Evolutionary conservation across 495 filamentous ascomycete species (phyloP).

Genomic region (Neurospora sp.): DNA sequence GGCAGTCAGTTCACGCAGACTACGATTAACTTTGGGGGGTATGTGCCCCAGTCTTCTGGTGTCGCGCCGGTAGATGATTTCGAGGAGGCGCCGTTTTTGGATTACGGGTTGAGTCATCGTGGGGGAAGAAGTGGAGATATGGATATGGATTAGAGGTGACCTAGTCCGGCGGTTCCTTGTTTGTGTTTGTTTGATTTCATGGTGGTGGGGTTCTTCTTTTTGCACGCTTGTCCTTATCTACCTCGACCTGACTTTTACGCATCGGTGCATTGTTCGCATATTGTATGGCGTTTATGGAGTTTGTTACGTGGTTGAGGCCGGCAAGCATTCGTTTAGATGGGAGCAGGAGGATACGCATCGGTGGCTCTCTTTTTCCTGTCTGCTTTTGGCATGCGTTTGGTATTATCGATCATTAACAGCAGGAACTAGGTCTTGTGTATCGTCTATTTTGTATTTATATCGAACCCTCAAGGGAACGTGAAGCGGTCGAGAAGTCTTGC

Average conservation of each 20-base stretch:
- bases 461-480: neutral
- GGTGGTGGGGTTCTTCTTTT: neutral
- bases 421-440: neutral
- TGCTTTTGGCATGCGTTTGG: neutral
- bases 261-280: neutral
- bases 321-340: neutral
- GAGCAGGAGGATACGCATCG: neutral
- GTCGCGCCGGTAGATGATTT: slow-evolving; percentile 29
- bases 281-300: slow-evolving; percentile 4
- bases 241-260: neutral
- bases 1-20: neutral
- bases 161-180: neutral
- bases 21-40: neutral
- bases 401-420: neutral
- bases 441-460: neutral
- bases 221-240: neutral
- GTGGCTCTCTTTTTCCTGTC: neutral
- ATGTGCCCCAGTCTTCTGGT: neutral
- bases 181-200: neutral
- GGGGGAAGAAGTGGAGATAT: slow-evolving; percentile 2
- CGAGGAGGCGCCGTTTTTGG: slow-evolving; percentile 43
- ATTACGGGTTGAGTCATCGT: slow-evolving; percentile 15
- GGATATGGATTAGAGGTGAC: slow-evolving; percentile 10
- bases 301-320: neutral
- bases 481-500: neutral